A percentile compares a stretch with the other conserved stretches of the same genome.
phyloP scores from a whole-genome alignment of 2,329 filamentous ascomycete genomes.

The Alternaria consortialis region DNA sequence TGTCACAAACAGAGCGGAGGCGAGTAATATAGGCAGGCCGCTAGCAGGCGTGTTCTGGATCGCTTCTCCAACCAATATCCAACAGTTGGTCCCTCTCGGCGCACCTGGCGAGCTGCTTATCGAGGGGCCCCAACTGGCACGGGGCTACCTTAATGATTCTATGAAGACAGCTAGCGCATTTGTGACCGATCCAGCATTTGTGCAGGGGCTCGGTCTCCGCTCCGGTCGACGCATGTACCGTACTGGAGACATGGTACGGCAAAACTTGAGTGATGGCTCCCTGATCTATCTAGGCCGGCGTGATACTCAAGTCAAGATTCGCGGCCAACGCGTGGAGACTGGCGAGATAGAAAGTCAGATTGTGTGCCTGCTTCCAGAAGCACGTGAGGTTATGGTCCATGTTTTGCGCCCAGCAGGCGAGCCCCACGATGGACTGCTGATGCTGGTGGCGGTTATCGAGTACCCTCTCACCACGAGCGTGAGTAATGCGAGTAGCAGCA shows the following conservation, averaged over 20 bases:
- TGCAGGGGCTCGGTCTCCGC: no score
- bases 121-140: background rate
- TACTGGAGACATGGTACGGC: constrained; percentile 30
- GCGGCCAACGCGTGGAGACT: constrained; percentile 31
- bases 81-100: no score
- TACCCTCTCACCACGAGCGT: no score
- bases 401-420: constrained; percentile 25
- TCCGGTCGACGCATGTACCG: constrained; percentile 17
- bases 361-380: background rate
- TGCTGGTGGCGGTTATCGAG: no score
- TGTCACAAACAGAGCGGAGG: no score
- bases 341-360: constrained; percentile 31
- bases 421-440: no score
- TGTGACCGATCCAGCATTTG: background rate
- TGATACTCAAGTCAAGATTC: constrained; percentile 34
- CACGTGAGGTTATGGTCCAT: constrained; percentile 17
- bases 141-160: constrained; percentile 6
- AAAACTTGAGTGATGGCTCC: constrained; percentile 22
- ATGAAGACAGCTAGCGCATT: background rate
- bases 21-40: constrained; percentile 2
- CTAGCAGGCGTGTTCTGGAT: constrained; percentile 53
- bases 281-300: constrained; percentile 24
- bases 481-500: no score
- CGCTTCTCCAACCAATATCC: background rate
- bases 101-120: no score